phyloP scores from a whole-genome alignment of 345 rosid genomes.

The Ricinus communis region DNA sequence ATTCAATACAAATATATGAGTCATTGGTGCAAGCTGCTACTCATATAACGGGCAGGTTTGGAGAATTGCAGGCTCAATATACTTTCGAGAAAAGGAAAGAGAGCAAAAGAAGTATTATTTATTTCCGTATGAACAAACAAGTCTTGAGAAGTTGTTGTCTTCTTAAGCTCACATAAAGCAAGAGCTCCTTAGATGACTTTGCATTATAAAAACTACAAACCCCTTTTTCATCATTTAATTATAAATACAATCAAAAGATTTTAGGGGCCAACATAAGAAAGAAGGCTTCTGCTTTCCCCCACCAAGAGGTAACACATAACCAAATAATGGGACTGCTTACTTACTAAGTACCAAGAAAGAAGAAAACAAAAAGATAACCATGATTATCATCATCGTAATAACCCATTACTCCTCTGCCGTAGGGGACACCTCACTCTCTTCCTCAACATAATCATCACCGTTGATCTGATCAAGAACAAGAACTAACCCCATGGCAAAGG shows the following conservation, averaged over 20 bases:
- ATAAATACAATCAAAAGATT: no score
- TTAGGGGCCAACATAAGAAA: no score
- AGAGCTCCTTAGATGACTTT: background rate
- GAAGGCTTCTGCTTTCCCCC: no score
- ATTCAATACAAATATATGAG: no score
- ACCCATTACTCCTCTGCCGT: background rate
- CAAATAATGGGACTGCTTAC: no score
- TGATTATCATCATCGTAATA: background rate
- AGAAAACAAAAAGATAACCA: background rate
- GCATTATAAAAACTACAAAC: background rate
- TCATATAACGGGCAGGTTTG: no score
- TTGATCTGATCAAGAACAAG: slow-evolving; percentile 77
- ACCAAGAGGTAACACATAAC: no score
- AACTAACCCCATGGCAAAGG: slow-evolving; percentile 86
- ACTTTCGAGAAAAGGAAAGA: no score
- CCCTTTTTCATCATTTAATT: no score
- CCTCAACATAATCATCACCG: slow-evolving; percentile 47
- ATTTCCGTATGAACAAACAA: background rate
- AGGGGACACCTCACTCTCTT: background rate
- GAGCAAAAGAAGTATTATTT: background rate
- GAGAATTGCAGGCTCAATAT: no score
- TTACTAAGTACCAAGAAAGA: no score
- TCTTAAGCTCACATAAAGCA: background rate
- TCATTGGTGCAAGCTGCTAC: no score
- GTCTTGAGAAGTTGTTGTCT: background rate